phyloP scores from a whole-genome alignment of 192 early-diverging fungal species.

The Dissophora ornata region DNA sequence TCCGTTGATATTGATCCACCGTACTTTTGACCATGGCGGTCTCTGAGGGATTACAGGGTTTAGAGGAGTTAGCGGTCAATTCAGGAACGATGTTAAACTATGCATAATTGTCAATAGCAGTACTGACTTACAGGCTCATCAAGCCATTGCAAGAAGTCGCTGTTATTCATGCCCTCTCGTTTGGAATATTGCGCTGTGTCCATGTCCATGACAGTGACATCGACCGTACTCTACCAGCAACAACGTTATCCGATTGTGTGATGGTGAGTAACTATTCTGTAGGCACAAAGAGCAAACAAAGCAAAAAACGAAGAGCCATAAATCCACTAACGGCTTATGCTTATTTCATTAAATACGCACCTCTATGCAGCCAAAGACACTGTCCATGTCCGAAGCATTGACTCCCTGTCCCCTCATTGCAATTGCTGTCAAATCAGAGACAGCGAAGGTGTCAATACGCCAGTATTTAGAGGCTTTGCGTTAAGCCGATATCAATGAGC shows the following conservation, averaged over 20 bases:
- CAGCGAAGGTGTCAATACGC: too few species aligned
- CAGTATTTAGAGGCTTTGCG: too few species aligned
- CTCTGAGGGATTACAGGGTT: slow-evolving; percentile 17
- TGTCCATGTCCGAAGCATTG: slow-evolving; percentile 46
- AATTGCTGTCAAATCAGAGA: not conserved
- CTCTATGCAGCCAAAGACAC: slow-evolving; percentile 44
- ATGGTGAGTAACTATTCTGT: too few species aligned
- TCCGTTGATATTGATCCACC: slow-evolving; percentile 67
- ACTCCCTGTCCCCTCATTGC: slow-evolving; percentile 43
- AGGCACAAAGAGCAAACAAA: too few species aligned
- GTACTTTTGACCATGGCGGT: slow-evolving; percentile 54
- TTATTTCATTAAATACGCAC: slow-evolving; percentile 5
- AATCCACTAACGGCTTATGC: too few species aligned
- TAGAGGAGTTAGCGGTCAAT: not conserved
- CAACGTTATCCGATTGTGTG: too few species aligned
- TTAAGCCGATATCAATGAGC: not conserved
- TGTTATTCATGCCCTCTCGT: slow-evolving; percentile 25
- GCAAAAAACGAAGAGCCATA: too few species aligned
- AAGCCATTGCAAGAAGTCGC: slow-evolving; percentile 38
- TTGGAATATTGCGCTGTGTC: slow-evolving; percentile 15
- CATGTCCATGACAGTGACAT: slow-evolving; percentile 39
- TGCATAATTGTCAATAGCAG: too few species aligned
- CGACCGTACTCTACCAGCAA: slow-evolving; percentile 18
- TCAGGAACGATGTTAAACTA: not conserved
- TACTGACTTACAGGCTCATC: slow-evolving; percentile 25